Base-by-base conservation (phyloP, 352 stramenopile species). In the Globisporangium radiosum region DNA sequence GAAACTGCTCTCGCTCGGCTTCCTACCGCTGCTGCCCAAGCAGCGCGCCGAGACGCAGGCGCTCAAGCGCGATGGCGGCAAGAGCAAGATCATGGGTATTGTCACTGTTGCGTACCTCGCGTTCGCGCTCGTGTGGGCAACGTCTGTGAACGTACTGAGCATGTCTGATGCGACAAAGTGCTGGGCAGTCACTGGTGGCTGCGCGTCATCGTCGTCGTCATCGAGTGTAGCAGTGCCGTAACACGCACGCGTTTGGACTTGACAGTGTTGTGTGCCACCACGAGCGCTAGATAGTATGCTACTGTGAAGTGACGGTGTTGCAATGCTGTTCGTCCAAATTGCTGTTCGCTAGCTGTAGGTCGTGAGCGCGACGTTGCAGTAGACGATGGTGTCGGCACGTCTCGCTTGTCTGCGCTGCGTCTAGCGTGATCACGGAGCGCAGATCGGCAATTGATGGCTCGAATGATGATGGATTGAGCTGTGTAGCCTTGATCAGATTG, bases 101-200 rank as follows among this genome's bases (percentile, higher is more conserved):
- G 37, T 76, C 62, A 83, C 65, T 15, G 61, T 83, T 47, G 54
- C 38, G 1, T 75, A 77, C 44, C 42, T 81, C 44, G 19, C 48
- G 0, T 63, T 83, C 14, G 72, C 74, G 7, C 62, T 78, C 45
- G 59, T 68, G 3, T 79, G 64, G 70, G 62, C 72, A 13, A 78
- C 68, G 14, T 8, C 71, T 42, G 62, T 81, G 33, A 86, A 85
- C 50, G 8, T 88, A 42, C 42, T 85, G 51, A 70, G 63, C 6
- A 81, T 88, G 61, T 81, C 73, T 58, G 59, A 72, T 45, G 66
- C 37, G 43, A 86, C 78, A n/a, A 76, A 68, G 66, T 88, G 78
- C 67, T 78, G 70, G 68, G 62, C 62, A n/a, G 78, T 88, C 62
- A 81, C 74, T 0, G 78, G 78, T 11, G 78, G 78, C 33, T 83